Evolutionary conservation across 495 filamentous ascomycete genomes (phyloP).

Genomic region (Xylaria nigripes): DNA sequence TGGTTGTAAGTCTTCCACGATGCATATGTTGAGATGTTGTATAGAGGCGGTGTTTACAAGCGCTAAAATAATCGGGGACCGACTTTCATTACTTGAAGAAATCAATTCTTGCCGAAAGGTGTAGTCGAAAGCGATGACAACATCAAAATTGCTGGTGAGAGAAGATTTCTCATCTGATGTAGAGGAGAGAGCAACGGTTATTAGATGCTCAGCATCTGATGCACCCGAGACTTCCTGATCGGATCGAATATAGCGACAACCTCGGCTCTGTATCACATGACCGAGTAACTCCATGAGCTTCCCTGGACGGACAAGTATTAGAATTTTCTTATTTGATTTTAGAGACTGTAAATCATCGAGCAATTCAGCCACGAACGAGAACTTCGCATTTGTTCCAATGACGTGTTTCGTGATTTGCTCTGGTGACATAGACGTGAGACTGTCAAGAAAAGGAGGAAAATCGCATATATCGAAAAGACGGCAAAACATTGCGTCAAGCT

Average conservation of each 20-base stretch:
- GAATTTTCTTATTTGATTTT: slow-evolving; percentile 27
- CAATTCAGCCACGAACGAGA: slow-evolving; percentile 38
- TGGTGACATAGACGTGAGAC: slow-evolving; percentile 20
- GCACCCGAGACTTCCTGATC: slow-evolving; percentile 13
- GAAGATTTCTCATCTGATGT: slow-evolving; percentile 13
- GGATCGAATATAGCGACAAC: slow-evolving; percentile 21
- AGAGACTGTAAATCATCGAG: slow-evolving; percentile 20
- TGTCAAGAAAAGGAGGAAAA: slow-evolving; percentile 32
- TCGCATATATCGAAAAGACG: slow-evolving; percentile 36
- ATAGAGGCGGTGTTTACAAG: slow-evolving; percentile 33
- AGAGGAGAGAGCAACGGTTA: slow-evolving; percentile 20
- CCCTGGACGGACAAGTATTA: slow-evolving; percentile 35
- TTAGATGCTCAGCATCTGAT: slow-evolving; percentile 9
- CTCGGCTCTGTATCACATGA: slow-evolving; percentile 24
- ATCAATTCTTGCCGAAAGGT: slow-evolving; percentile 22
- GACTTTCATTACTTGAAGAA: slow-evolving; percentile 4
- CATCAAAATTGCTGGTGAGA: slow-evolving; percentile 22
- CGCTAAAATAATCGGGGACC: slow-evolving; percentile 23
- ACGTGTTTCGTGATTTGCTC: slow-evolving; percentile 30
- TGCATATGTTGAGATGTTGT: slow-evolving; percentile 38
- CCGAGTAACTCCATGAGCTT: slow-evolving; percentile 32
- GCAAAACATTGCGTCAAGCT: slow-evolving; percentile 32
- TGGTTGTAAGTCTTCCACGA: slow-evolving; percentile 22
- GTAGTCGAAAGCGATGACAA: slow-evolving; percentile 36
- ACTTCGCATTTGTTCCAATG: slow-evolving; percentile 37